Base-by-base conservation (phyloP, 2,329 filamentous ascomycete genomes). In the Nemania sp. region DNA sequence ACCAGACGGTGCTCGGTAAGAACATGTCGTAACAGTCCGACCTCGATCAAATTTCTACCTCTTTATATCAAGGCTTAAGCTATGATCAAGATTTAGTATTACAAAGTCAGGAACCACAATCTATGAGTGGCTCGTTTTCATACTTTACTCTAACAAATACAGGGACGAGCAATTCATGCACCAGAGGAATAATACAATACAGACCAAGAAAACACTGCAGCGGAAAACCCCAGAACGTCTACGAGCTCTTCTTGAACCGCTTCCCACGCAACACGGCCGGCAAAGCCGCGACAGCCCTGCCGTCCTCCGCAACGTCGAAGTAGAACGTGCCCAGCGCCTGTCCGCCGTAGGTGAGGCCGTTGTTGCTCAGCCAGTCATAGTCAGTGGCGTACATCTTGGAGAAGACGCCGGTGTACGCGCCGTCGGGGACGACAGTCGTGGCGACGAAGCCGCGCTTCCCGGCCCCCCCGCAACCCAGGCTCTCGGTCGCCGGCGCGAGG, bases 251-350 rank as follows among this genome's bases (percentile, higher is more conserved):
- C 25, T 4, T 7, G 25, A 29, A 29, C 25, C 25, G 25, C 45
- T 59, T 65, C 1, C 59, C 56, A 12, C 54, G 59, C 18, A 65
- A 52, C 5, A 59, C 42, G 1, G 60, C 51, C 18, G 57, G 57
- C 21, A 34, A 64, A 2, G 64, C 64, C 17, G 65, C 63, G 39
- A 64, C 51, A 29, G 63, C 68, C 20, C 54, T 52, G 32, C 67
- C 68, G 11, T 68, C 60, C 3, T 32, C 35, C 1, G 42, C 63
- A 21, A 68, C 37, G 17, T 71, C 65, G 53, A 70, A 68, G 29
- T 65, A 63, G 51, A 69, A 65, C 9, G 64, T 66, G 3, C 57
- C 62, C 5, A 66, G 5, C 18, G 65, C 67, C 42, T 62, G 53
- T 6, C 67, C 67, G 3, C 62, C 65, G 12, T 67, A 69, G 12